Conservation (phyloP, 1,139 yeast species). For the Kodamaea sp. region DNA sequence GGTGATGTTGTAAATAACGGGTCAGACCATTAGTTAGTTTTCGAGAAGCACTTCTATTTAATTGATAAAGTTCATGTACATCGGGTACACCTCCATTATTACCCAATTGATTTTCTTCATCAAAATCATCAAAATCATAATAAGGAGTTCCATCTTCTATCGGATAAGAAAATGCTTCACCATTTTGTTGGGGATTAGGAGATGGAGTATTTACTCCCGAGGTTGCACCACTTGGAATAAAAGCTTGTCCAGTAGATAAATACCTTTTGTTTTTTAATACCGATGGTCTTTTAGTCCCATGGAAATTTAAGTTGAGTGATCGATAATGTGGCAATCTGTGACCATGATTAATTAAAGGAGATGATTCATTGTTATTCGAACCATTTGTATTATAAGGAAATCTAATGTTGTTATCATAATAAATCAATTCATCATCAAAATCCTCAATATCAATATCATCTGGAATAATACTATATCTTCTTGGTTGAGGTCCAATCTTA, state of each 20-base stretch:
- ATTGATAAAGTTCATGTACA: slow-evolving; percentile 3
- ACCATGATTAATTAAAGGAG: slow-evolving; percentile 31
- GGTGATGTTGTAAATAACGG: slow-evolving; percentile 15
- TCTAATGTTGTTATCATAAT: slow-evolving; percentile 42
- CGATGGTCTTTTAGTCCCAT: slow-evolving; percentile 22
- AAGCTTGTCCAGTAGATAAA: slow-evolving; percentile 30
- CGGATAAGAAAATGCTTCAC: slow-evolving; percentile 53
- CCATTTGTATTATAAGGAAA: slow-evolving; percentile 32
- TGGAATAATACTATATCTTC: slow-evolving; percentile 70
- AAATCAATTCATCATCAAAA: slow-evolving; percentile 54
- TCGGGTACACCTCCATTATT: slow-evolving; percentile 5
- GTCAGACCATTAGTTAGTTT: slow-evolving; percentile 9
- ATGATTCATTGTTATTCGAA: slow-evolving; percentile 24
- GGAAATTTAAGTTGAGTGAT: slow-evolving; percentile 38
- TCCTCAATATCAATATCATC: slow-evolving; percentile 67
- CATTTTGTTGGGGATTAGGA: slow-evolving; percentile 9
- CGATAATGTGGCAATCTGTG: slow-evolving; percentile 42
- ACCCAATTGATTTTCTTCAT: slow-evolving; percentile 31
- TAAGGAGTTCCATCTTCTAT: slow-evolving; percentile 40
- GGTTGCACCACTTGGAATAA: slow-evolving; percentile 13
- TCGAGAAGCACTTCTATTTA: slow-evolving; percentile 8
- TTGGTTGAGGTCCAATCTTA: slow-evolving; percentile 64
- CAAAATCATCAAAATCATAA: slow-evolving; percentile 42
- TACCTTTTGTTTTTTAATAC: slow-evolving; percentile 34
- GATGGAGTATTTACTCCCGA: slow-evolving; percentile 4